These are phyloP conservation scores for Manihot esculenta DNA, from an alignment of 441 rosid species.

Conservation along the genomic window DNA sequence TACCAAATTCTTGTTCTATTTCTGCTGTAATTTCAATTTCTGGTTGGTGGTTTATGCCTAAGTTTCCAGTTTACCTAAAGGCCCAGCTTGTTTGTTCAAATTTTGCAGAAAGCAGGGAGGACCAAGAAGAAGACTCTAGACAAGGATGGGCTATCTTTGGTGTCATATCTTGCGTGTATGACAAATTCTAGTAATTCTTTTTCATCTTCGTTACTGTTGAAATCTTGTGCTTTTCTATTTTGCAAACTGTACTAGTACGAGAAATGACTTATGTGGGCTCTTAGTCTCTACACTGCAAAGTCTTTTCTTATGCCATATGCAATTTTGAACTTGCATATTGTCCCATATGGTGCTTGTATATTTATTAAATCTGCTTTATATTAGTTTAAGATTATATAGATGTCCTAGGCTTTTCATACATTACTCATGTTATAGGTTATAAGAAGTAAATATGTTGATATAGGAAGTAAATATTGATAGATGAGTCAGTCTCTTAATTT, in stretches of 20 bases:
- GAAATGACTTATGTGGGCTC: not conserved
- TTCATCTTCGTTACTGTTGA: slow-evolving; percentile 3
- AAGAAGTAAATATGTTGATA: no score
- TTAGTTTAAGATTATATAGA: not conserved
- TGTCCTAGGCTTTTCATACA: not conserved
- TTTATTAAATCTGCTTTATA: not conserved
- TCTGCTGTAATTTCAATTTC: slow-evolving; percentile 10
- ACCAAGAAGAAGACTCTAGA: slow-evolving; percentile 48
- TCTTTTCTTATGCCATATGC: not conserved
- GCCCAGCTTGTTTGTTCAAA: slow-evolving; percentile 21
- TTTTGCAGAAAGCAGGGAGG: slow-evolving; percentile 63
- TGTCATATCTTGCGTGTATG: slow-evolving; percentile 84
- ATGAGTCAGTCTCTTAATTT: no score
- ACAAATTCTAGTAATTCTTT: slow-evolving; percentile 7
- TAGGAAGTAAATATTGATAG: no score
- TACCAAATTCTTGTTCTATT: not conserved
- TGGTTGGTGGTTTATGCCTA: slow-evolving; percentile 10
- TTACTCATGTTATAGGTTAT: no score
- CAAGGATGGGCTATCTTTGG: slow-evolving; percentile 94
- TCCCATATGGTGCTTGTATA: not conserved
- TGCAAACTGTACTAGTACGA: not conserved
- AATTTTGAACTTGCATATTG: not conserved
- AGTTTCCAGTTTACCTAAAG: slow-evolving; percentile 13
- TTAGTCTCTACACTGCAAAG: not conserved
- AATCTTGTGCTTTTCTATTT: slow-evolving; percentile 1